phyloP scores from a whole-genome alignment of 495 filamentous ascomycete genomes.

The Lindgomyces ingoldianus region DNA sequence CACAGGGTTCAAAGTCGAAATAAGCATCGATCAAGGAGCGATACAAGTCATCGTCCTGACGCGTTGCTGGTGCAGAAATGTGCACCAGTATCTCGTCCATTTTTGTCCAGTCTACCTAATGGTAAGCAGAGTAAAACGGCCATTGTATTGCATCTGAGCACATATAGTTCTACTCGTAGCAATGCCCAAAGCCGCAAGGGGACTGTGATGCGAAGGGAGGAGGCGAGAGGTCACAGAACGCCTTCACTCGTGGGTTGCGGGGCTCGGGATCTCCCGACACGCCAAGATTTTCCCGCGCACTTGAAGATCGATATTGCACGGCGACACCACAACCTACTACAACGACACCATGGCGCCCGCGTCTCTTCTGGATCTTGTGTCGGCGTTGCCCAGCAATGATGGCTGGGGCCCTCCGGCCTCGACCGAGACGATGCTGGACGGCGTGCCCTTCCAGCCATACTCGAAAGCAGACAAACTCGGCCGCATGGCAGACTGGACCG shows the following conservation, averaged over 20 bases:
- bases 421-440: slow-evolving; percentile 81
- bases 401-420: slow-evolving; percentile 83
- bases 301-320: slow-evolving; percentile 3
- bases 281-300: slow-evolving; percentile 28
- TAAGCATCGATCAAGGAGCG: slow-evolving; percentile 42
- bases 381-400: slow-evolving; percentile 64
- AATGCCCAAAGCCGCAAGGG: background rate
- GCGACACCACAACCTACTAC: background rate
- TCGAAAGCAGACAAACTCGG: slow-evolving; percentile 98
- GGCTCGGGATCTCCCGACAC: background rate
- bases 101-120: background rate
- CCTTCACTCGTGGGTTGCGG: background rate
- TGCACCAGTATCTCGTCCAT: slow-evolving; percentile 42
- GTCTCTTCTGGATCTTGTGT: slow-evolving; percentile 61
- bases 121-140: background rate
- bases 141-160: slow-evolving; percentile 1
- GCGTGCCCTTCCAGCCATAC: slow-evolving; percentile 95
- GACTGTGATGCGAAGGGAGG: background rate
- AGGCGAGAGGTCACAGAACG: background rate
- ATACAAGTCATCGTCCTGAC: slow-evolving; percentile 41
- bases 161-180: background rate
- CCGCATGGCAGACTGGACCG: slow-evolving; percentile 99
- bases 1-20: slow-evolving; percentile 33
- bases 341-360: slow-evolving; percentile 54
- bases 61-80: slow-evolving; percentile 41